Percentiles rank a stretch among this genome's conserved stretches.
These are phyloP conservation scores for Hemisphaericaspora subhashii DNA, from an alignment of 1,139 yeast species.

Conservation along the genomic window DNA sequence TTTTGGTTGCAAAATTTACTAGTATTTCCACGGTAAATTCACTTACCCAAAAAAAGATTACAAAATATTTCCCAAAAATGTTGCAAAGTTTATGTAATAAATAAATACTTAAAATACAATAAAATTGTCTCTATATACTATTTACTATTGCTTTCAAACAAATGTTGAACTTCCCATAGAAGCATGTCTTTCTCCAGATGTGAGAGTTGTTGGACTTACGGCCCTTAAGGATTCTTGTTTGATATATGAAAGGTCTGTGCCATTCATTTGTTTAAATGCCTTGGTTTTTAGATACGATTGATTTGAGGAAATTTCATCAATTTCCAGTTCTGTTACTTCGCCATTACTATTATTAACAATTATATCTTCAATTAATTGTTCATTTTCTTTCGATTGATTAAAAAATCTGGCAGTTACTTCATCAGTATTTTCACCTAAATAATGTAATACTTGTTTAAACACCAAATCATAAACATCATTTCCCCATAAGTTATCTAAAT, in stretches of 20 bases:
- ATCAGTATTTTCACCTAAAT: constrained; percentile 26
- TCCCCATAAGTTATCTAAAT: constrained; percentile 90
- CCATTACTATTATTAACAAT: constrained; percentile 5
- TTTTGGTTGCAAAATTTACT: not conserved
- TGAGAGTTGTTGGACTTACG: not conserved
- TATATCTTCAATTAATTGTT: constrained; percentile 14
- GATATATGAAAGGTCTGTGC: not conserved
- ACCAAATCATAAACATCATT: constrained; percentile 52
- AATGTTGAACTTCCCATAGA: not conserved
- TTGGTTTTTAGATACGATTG: constrained; percentile 13
- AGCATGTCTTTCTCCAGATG: not conserved
- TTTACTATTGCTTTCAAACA: not conserved
- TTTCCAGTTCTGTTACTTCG: constrained; percentile 5
- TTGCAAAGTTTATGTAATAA: not conserved
- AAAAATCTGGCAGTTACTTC: constrained; percentile 13
- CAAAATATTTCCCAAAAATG: too few relatives aligned
- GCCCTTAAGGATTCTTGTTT: not conserved
- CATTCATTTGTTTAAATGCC: not conserved
- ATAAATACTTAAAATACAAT: not conserved
- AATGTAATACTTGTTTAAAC: constrained; percentile 49
- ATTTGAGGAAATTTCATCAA: constrained; percentile 5
- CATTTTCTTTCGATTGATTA: constrained; percentile 3
- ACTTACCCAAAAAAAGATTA: too few relatives aligned
- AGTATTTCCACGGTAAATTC: too few relatives aligned
- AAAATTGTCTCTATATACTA: not conserved